A percentile compares a stretch with the other conserved stretches of the same genome.
Conservation (phyloP, 2,329 filamentous ascomycete species). For the Macroventuria anomochaeta region DNA sequence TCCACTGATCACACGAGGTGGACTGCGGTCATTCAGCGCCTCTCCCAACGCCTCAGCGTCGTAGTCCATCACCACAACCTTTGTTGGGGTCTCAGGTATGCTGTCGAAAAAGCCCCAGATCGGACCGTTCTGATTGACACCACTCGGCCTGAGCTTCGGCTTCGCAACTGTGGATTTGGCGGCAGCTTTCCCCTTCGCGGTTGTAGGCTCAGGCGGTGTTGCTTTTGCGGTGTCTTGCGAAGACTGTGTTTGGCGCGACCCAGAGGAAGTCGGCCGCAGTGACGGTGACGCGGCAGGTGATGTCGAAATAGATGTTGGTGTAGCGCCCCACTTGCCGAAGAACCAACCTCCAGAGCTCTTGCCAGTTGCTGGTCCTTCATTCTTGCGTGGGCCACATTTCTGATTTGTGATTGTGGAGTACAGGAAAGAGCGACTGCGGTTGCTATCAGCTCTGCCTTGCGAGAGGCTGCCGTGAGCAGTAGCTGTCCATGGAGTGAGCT, state of each 20-base stretch:
- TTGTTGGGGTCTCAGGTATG: conserved; percentile 41
- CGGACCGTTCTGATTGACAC: conserved; percentile 49
- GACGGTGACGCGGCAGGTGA: conserved; percentile 39
- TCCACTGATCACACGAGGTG: not conserved
- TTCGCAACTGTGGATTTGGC: conserved; percentile 10
- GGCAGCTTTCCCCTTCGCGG: conserved; percentile 5
- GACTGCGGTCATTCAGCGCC: conserved; percentile 37
- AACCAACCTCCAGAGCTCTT: conserved; percentile 71
- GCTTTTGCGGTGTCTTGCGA: conserved; percentile 19
- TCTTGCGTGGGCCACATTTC: conserved; percentile 31
- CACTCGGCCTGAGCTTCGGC: conserved; percentile 38
- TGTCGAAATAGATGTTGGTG: conserved; percentile 47
- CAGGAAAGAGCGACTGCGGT: conserved; percentile 62
- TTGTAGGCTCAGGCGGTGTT: not conserved
- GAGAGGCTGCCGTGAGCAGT: conserved; percentile 59
- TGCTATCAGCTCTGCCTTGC: conserved; percentile 58
- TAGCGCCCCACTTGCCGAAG: conserved; percentile 66
- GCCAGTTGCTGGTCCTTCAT: conserved; percentile 35
- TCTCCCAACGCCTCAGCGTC: conserved; percentile 49
- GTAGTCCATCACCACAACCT: conserved; percentile 45
- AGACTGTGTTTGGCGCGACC: conserved; percentile 32
- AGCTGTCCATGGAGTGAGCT: conserved; percentile 54
- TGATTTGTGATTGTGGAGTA: conserved; percentile 41
- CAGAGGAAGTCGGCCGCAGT: conserved; percentile 27
- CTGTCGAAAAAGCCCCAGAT: conserved; percentile 49